Evolutionary conservation across 108 stramenopile genomes (phyloP).

Genomic region (Nannochloropsis salina): DNA sequence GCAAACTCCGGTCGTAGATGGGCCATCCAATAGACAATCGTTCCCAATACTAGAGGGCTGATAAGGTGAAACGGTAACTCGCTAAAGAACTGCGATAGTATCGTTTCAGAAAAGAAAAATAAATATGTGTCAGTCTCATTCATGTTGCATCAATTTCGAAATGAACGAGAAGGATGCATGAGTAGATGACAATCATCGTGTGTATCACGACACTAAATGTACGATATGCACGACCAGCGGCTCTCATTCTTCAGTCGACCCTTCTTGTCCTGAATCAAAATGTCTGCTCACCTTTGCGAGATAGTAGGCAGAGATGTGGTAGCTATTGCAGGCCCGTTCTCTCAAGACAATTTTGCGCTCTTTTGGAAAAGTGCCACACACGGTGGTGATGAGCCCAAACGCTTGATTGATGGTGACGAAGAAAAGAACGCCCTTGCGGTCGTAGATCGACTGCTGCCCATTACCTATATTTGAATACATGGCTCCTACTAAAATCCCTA

Average conservation of each 20-base stretch:
- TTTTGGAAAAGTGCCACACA: background rate
- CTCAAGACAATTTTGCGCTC: background rate
- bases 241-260: no score
- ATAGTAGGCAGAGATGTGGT: slow-evolving; percentile 12
- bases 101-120: background rate
- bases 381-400: background rate
- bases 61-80: background rate
- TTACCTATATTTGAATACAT: background rate
- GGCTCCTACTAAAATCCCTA: background rate
- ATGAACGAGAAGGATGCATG: background rate
- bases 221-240: no score
- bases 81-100: slow-evolving; percentile 14
- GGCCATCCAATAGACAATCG: slow-evolving; percentile 17
- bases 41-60: background rate
- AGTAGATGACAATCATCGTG: background rate
- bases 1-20: background rate
- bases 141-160: background rate
- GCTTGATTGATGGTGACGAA: slow-evolving; percentile 16
- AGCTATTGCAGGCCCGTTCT: background rate
- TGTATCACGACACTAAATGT: no score
- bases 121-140: background rate
- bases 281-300: background rate
- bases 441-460: background rate
- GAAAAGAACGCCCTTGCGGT: background rate
- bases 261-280: background rate